phyloP scores from a whole-genome alignment of 1,284 basidiomycete species.

The Puccinia triticina region DNA sequence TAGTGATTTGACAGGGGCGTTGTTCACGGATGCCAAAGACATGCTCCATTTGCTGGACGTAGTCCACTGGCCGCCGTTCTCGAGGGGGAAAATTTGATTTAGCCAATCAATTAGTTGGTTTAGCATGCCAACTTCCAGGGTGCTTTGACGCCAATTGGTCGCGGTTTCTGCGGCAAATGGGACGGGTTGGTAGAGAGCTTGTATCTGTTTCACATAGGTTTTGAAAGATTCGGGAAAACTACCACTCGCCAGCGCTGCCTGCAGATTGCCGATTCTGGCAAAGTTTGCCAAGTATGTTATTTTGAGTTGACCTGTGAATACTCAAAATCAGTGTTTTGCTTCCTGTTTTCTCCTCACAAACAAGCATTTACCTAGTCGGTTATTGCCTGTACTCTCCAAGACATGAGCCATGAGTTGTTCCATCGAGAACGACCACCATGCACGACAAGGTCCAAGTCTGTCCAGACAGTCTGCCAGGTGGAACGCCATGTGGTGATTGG shows the following conservation, averaged over 20 bases:
- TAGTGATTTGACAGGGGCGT: neutral
- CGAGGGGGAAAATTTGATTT: neutral
- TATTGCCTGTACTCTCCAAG: slow-evolving; percentile 18
- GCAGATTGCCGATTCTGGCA: slow-evolving; percentile 1
- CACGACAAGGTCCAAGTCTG: slow-evolving; percentile 20
- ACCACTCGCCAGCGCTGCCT: neutral
- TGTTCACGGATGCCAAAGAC: neutral
- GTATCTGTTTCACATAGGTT: neutral
- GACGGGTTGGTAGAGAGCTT: slow-evolving; percentile 3
- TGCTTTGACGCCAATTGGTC: neutral
- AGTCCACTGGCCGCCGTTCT: neutral
- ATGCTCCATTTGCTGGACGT: neutral
- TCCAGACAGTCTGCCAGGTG: slow-evolving; percentile 37
- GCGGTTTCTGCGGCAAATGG: neutral
- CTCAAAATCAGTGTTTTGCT: neutral
- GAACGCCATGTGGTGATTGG: slow-evolving; percentile 45
- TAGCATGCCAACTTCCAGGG: neutral
- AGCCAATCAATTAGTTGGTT: neutral
- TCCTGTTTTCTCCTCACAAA: neutral
- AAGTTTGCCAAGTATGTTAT: slow-evolving; percentile 23
- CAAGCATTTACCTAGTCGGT: slow-evolving; percentile 7
- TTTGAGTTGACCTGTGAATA: slow-evolving; percentile 24
- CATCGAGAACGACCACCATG: slow-evolving; percentile 44
- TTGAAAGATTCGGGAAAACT: neutral
- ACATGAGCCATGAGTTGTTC: slow-evolving; percentile 32